Conservation (phyloP, 2,329 filamentous ascomycete species). For the Sphaerulina populicola region DNA sequence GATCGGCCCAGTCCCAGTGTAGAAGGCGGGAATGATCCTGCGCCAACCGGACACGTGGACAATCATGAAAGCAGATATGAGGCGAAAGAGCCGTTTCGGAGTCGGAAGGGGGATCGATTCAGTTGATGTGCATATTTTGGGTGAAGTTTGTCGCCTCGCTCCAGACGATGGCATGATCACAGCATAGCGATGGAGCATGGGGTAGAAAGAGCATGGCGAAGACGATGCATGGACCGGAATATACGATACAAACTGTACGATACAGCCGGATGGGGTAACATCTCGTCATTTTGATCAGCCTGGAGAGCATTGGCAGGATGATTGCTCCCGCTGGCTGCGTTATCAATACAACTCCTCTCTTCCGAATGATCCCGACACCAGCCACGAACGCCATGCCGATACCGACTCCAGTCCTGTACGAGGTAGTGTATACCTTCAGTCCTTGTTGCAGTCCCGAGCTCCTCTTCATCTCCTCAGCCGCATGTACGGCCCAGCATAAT, state of each 20-base stretch:
- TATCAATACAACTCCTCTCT: not conserved
- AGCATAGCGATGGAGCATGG: constrained; percentile 4
- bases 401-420: not conserved
- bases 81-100: constrained; percentile 63
- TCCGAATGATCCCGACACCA: not conserved
- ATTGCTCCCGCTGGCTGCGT: too few species aligned
- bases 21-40: constrained; percentile 53
- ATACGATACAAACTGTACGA: constrained; percentile 2
- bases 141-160: not conserved
- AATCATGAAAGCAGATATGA: constrained; percentile 85
- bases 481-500: constrained; percentile 28
- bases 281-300: not conserved
- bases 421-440: not conserved
- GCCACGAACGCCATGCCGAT: not conserved
- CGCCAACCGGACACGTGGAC: constrained; percentile 72
- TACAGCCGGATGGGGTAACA: not conserved
- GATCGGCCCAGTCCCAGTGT: constrained; percentile 20
- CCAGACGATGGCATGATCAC: constrained; percentile 2
- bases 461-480: constrained; percentile 11
- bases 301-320: not conserved
- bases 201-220: not conserved
- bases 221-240: not conserved
- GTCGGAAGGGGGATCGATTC: constrained; percentile 80
- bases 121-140: constrained; percentile 29
- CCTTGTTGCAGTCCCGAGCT: not conserved